Evolutionary conservation across 148 eudicot species (phyloP), one percentile per base, ranked within the genome.

Genomic region (Amaranthus hypochondriacus): DNA sequence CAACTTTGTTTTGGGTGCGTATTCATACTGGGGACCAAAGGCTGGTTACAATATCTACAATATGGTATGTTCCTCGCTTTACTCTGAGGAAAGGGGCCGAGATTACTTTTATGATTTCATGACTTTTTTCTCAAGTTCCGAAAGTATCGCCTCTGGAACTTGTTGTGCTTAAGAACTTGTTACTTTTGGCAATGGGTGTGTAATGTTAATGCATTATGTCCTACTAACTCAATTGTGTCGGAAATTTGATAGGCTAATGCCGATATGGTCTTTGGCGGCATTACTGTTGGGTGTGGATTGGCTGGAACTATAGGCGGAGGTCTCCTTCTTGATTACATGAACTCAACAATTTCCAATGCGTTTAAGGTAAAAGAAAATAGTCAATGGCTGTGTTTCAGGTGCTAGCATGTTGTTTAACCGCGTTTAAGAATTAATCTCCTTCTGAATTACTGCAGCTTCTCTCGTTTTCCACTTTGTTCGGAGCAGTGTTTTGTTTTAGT

Each of bases 1-100:
- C 89, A 95, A 87, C 84, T 95, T 95, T 82, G 99, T 95, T n/a
- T 58, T 95, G 68, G 99, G 99, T 68, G 97, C 99, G 63, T 95
- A 95, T 80, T 92, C 99, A 53, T 95, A 95, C 77, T 95, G 97
- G 97, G 99, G 99, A 53, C 99, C 99, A 28, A 95, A 92, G 89
- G 99, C 97, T 77, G 99, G 99, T 79, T 85, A 86, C 77, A 86
- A 66, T 80, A 95, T 95, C 73, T 95, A 95, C 77, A 81, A 86
- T 71, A 92, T 95, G 99, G 99, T 95, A 85, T 80, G 80, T 77
- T 75, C 67, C 39, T 52, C 50, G 43, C 52, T 66, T 56, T n/a
- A 15, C 4, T 56, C 53, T 49, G 21, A 39, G 56, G 28, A n/a
- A 13, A 46, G 18, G 48, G 18, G 18, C 15, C n/a, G 5, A 13